Percentiles rank a stretch among this genome's conserved stretches.
Conservation (phyloP, 768 basidiomycete genomes). For the Russula earlei region DNA sequence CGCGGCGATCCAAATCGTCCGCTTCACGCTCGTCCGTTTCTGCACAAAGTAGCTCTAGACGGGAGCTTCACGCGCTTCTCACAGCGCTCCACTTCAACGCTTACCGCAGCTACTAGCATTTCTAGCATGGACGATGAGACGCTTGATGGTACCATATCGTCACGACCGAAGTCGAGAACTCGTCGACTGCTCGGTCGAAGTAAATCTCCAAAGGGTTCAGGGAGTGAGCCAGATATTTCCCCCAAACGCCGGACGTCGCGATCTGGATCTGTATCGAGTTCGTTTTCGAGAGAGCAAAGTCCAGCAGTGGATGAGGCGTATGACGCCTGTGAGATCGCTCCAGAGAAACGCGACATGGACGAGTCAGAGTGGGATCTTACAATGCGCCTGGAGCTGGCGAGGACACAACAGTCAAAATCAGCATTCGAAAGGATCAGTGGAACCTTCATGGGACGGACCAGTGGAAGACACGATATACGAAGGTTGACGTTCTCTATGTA, state of each 20-base stretch:
- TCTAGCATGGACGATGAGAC: conserved; percentile 55
- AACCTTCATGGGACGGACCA: conserved; percentile 36
- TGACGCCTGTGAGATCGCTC: conserved; percentile 26
- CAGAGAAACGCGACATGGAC: conserved; percentile 37
- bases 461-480: conserved; percentile 69
- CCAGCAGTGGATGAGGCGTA: conserved; percentile 38
- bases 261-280: conserved; percentile 28
- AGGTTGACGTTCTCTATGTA: conserved; percentile 34
- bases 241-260: conserved; percentile 15
- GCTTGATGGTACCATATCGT: conserved; percentile 34
- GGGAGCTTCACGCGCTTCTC: conserved; percentile 66
- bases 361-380: conserved; percentile 70
- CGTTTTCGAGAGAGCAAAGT: conserved; percentile 36
- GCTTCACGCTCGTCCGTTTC: conserved; percentile 64
- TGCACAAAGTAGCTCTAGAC: conserved; percentile 61
- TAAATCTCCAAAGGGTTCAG: conserved; percentile 34
- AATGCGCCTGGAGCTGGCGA: conserved; percentile 69
- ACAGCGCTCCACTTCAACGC: conserved; percentile 57
- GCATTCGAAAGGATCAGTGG: conserved; percentile 35
- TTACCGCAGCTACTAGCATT: conserved; percentile 53
- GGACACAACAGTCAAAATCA: conserved; percentile 79
- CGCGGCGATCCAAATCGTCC: conserved; percentile 60
- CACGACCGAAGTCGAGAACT: conserved; percentile 30
- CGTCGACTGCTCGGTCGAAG: conserved; percentile 37
- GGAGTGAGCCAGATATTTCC: conserved; percentile 24